phyloP scores from a whole-genome alignment of 371 early-diverging fungal species.

The Actinomortierella ambigua region DNA sequence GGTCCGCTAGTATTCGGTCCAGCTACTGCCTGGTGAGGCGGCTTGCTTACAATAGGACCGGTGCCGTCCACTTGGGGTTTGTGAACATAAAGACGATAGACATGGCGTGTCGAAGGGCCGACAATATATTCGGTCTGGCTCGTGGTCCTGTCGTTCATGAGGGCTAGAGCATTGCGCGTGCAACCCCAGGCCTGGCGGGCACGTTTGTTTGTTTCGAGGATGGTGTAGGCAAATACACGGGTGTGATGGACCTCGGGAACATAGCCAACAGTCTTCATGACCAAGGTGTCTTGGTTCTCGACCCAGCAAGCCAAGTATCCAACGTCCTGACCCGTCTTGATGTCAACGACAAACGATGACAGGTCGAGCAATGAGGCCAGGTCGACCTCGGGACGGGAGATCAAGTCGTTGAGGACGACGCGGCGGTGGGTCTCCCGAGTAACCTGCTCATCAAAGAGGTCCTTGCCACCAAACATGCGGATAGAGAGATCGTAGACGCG shows the following conservation, averaged over 20 bases:
- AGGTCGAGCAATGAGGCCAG: conserved; percentile 30
- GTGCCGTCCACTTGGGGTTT: no score
- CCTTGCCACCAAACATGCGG: conserved; percentile 35
- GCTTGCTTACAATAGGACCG: no score
- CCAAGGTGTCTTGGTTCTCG: conserved; percentile 22
- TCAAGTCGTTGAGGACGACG: conserved; percentile 39
- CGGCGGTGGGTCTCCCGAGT: conserved; percentile 24
- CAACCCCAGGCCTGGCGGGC: conserved; percentile 35
- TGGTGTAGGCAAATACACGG: conserved; percentile 15
- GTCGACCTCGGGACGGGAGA: conserved; percentile 39
- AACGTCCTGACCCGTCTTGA: conserved; percentile 23
- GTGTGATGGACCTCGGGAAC: conserved; percentile 14
- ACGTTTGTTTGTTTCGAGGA: conserved; percentile 19
- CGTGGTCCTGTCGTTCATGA: conserved; percentile 24
- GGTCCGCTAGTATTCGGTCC: no score
- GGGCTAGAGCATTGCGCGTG: conserved; percentile 15
- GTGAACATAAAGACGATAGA: conserved; percentile 34
- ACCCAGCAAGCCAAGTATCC: conserved; percentile 40
- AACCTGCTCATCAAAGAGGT: conserved; percentile 30
- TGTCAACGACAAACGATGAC: conserved; percentile 27
- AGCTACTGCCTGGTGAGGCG: no score
- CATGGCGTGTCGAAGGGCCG: conserved; percentile 22
- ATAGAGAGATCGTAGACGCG: conserved; percentile 32
- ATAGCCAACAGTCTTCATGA: conserved; percentile 35
- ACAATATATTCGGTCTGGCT: conserved; percentile 10